Evolutionary conservation across 768 basidiomycete species (phyloP).

Genomic region (Mycena olivaceomarginata): DNA sequence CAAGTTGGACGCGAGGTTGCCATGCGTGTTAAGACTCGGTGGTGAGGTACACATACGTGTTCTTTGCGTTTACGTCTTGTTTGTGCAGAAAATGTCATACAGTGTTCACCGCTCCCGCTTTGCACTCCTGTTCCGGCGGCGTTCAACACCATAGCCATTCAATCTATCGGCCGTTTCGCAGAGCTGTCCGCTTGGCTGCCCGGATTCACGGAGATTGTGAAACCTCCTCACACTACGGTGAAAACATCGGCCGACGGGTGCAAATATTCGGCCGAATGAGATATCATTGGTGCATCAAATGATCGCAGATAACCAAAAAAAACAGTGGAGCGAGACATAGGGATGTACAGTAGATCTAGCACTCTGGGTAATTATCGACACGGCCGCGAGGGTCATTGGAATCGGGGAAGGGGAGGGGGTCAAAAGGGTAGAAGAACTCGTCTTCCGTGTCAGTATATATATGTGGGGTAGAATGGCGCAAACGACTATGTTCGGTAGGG

Average conservation of each 20-base stretch:
- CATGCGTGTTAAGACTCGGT: constrained; percentile 76
- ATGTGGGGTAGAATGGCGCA: constrained; percentile 69
- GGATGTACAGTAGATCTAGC: constrained; percentile 65
- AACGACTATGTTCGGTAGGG: constrained; percentile 69
- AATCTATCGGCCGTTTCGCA: constrained; percentile 59
- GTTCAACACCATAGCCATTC: constrained; percentile 81
- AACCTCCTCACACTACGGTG: constrained; percentile 12
- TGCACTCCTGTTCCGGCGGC: constrained; percentile 68
- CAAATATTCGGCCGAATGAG: background rate
- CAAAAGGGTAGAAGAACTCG: constrained; percentile 79
- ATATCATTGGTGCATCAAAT: constrained; percentile 7
- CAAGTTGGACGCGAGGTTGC: constrained; percentile 69
- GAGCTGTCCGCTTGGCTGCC: too few relatives aligned
- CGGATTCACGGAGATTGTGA: background rate
- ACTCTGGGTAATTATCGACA: constrained; percentile 76
- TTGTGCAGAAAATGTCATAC: constrained; percentile 52
- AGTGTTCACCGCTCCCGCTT: constrained; percentile 68
- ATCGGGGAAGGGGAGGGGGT: constrained; percentile 80
- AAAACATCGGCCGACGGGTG: constrained; percentile 1
- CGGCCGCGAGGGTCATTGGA: constrained; percentile 65
- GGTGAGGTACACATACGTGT: constrained; percentile 56
- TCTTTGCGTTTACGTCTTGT: background rate
- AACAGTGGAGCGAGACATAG: constrained; percentile 49
- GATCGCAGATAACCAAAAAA: constrained; percentile 30
- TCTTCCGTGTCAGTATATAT: constrained; percentile 79